Evolutionary conservation across 2,329 filamentous ascomycete genomes (phyloP).

Genomic region (Phoma sp.): DNA sequence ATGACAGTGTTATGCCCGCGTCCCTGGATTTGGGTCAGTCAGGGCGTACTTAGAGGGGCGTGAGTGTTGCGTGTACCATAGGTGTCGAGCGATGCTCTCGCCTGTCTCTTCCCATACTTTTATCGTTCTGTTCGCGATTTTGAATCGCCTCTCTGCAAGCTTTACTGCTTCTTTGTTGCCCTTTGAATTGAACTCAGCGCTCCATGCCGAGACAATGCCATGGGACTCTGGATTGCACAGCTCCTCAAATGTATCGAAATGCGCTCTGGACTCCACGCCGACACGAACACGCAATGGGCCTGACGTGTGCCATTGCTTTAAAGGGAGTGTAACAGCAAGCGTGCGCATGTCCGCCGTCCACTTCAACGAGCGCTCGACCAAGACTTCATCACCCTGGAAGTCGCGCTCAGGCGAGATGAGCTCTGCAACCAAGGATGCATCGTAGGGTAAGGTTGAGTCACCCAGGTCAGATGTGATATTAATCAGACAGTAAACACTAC

Average conservation of each 20-base stretch:
- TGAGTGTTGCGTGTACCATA: conserved; percentile 62
- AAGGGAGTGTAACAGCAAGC: conserved; percentile 51
- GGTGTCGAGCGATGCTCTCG: conserved; percentile 73
- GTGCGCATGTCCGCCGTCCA: conserved; percentile 55
- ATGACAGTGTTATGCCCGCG: conserved; percentile 63
- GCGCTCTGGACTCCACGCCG: conserved; percentile 35
- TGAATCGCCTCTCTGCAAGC: conserved; percentile 62
- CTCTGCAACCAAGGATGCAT: conserved; percentile 52
- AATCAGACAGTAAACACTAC: conserved; percentile 51
- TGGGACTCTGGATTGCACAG: conserved; percentile 42
- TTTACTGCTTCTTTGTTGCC: conserved; percentile 54
- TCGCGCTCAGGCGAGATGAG: conserved; percentile 34
- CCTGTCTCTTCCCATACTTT: conserved; percentile 72
- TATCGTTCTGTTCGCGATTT: conserved; percentile 50
- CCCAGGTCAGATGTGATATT: conserved; percentile 74
- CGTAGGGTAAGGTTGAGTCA: conserved; percentile 64
- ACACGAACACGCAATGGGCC: conserved; percentile 52
- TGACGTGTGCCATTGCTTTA: conserved; percentile 47
- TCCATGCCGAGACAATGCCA: conserved; percentile 65
- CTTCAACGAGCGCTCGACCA: conserved; percentile 50
- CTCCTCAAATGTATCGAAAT: conserved; percentile 37
- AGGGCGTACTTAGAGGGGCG: background rate
- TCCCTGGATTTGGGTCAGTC: conserved; percentile 51
- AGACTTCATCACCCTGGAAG: conserved; percentile 39
- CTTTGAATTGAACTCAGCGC: conserved; percentile 51